Conservation (phyloP, 164 flowering plant genomes). For the Magnolia changhungtana region DNA sequence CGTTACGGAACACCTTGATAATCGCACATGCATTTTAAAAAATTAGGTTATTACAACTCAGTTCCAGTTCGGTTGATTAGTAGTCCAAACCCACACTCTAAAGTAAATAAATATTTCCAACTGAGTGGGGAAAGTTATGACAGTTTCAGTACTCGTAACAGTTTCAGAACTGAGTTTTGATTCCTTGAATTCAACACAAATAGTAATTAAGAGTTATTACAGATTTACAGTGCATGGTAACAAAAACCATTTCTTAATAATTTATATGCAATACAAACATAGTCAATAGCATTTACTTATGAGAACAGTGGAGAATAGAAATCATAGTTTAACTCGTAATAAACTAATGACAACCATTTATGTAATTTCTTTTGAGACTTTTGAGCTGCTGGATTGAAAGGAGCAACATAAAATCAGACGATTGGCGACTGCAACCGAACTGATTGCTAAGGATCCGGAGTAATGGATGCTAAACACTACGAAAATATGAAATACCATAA, state of each 20-base stretch:
- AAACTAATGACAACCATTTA: not conserved
- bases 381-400: too few species aligned
- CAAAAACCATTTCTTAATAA: too few species aligned
- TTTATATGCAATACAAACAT: not conserved
- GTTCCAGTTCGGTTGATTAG: not conserved
- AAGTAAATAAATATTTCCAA: not conserved
- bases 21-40: too few species aligned
- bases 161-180: not conserved
- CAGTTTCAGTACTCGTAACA: not conserved
- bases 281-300: not conserved
- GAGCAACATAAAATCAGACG: too few species aligned
- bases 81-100: not conserved
- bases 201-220: not conserved
- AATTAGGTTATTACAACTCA: not conserved
- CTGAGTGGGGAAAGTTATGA: not conserved
- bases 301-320: not conserved
- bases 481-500: not conserved
- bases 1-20: too few species aligned
- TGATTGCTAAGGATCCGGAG: too few species aligned
- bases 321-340: too few species aligned
- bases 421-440: too few species aligned
- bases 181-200: not conserved
- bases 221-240: not conserved
- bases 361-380: too few species aligned
- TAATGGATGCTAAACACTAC: not conserved